Base-by-base conservation (phyloP, 208 protist species). In the Leishmania turanica region DNA sequence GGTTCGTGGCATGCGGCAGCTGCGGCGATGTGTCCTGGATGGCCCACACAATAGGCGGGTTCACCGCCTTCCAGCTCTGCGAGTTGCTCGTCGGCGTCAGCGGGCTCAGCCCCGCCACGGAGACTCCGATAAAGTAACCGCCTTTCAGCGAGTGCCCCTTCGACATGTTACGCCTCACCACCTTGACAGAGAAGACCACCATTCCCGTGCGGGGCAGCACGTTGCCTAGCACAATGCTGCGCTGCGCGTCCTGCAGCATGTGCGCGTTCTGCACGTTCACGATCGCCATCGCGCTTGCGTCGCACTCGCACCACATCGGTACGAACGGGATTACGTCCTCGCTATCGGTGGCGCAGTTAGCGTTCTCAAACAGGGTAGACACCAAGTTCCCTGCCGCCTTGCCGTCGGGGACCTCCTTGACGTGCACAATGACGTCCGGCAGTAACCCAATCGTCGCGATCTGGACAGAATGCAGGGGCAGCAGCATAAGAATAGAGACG, bases 11-110 rank as follows among this genome's bases (percentile, higher is more conserved):
- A 81, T 98, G 92, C 47, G 93, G 87, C 54, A 98, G 88, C 85
- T 98, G 95, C 66, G 95, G 95, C 7, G 95, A 95, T 21, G 91
- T 94, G 85, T 98, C 95, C 81, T 98, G 95, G 68, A 98, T 86
- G 0, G 95, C 95, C 95, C 95, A 98, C 21, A 98, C 95, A 75
- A 95, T 86, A 31, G 95, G 95, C 31, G 95, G 95, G 80, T 94
- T 96, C 53, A 91, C 86, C 2, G 92, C 84, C 85, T 97, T 97
- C 95, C 95, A 98, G 75, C 89, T 93, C 79, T 96, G 92, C 34
- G 91, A 95, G 88, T 93, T 95, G 84, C 90, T 95, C 65, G 91
- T 90, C 34, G 91, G 93, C 1, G 92, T 92, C 34, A 96, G 88
- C 5, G 93, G 91, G 37, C 84, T 90, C 13, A 96, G 84, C 3